These are phyloP conservation scores for Termitomyces sp. DNA, from an alignment of 768 basidiomycete genomes.

Conservation along the genomic window DNA sequence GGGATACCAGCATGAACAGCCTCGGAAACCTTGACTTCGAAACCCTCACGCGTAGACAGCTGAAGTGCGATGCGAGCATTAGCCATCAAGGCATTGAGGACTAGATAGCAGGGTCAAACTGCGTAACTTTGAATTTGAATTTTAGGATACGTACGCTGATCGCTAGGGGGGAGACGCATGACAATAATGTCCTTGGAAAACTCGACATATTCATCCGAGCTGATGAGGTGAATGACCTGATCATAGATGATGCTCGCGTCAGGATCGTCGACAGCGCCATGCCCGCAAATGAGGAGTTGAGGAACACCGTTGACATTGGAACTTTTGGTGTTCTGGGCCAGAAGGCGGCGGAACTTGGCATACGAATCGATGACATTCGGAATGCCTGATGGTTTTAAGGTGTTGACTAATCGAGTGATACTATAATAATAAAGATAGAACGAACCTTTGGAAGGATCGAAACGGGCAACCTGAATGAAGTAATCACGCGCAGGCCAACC, in stretches of 20 bases:
- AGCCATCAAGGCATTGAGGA: conserved; percentile 84
- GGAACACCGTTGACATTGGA: conserved; percentile 50
- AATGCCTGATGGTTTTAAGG: conserved; percentile 50
- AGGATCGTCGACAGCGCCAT: conserved; percentile 92
- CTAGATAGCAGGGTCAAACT: conserved; percentile 26
- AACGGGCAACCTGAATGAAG: conserved; percentile 88
- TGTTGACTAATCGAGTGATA: not conserved
- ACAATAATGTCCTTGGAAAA: conserved; percentile 66
- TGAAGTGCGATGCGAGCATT: conserved; percentile 89
- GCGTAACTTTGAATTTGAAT: not conserved
- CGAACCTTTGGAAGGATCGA: conserved; percentile 69
- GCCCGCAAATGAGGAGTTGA: conserved; percentile 81
- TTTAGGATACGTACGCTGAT: conserved; percentile 56
- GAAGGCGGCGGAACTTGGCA: conserved; percentile 68
- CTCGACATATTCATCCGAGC: conserved; percentile 42
- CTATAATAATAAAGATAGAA: not conserved
- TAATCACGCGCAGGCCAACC: conserved; percentile 81
- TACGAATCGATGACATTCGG: conserved; percentile 87
- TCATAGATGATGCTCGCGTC: conserved; percentile 93
- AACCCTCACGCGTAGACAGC: conserved; percentile 90
- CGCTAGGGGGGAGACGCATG: conserved; percentile 78
- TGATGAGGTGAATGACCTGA: conserved; percentile 59
- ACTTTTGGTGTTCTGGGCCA: conserved; percentile 39
- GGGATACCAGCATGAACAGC: conserved; percentile 90
- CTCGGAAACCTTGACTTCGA: conserved; percentile 96